phyloP scores from a whole-genome alignment of 768 basidiomycete species.

The Scleroderma citrinum region DNA sequence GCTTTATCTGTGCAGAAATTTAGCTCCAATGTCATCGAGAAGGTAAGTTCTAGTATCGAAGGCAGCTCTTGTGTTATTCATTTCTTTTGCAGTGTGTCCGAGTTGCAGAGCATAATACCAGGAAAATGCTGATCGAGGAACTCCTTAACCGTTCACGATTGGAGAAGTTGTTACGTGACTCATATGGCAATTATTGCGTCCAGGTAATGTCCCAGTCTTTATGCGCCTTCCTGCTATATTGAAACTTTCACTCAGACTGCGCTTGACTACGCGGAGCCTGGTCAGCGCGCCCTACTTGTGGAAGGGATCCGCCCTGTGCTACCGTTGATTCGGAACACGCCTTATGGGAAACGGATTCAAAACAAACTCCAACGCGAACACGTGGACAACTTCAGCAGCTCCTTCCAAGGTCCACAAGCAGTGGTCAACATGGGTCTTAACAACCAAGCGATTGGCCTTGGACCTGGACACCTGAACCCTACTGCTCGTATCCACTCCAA shows the following conservation, averaged over 20 bases:
- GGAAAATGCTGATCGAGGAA: slow-evolving; percentile 93
- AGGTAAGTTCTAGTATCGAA: slow-evolving; percentile 41
- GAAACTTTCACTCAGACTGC: slow-evolving; percentile 62
- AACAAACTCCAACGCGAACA: slow-evolving; percentile 97
- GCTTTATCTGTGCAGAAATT: slow-evolving; percentile 98
- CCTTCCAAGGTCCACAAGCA: slow-evolving; percentile 55
- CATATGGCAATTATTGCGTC: slow-evolving; percentile 94
- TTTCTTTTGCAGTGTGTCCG: slow-evolving; percentile 57
- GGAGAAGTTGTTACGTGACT: slow-evolving; percentile 93
- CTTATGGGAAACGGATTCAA: slow-evolving; percentile 98
- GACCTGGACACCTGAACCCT: slow-evolving; percentile 30
- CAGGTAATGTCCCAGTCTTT: slow-evolving; percentile 45
- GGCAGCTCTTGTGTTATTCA: background rate
- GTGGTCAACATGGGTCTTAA: slow-evolving; percentile 51
- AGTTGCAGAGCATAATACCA: slow-evolving; percentile 91
- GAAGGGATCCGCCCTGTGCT: slow-evolving; percentile 98
- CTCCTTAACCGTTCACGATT: slow-evolving; percentile 89
- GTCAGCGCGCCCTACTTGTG: slow-evolving; percentile 85
- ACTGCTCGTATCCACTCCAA: slow-evolving; percentile 47
- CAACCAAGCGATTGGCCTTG: slow-evolving; percentile 49
- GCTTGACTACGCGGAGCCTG: slow-evolving; percentile 94
- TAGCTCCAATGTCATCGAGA: slow-evolving; percentile 98
- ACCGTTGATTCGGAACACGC: slow-evolving; percentile 97
- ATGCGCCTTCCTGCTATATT: slow-evolving; percentile 7
- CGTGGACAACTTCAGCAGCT: slow-evolving; percentile 56